Conservation (phyloP, 108 stramenopile species). For the Cyclostephanos invisitatus region DNA sequence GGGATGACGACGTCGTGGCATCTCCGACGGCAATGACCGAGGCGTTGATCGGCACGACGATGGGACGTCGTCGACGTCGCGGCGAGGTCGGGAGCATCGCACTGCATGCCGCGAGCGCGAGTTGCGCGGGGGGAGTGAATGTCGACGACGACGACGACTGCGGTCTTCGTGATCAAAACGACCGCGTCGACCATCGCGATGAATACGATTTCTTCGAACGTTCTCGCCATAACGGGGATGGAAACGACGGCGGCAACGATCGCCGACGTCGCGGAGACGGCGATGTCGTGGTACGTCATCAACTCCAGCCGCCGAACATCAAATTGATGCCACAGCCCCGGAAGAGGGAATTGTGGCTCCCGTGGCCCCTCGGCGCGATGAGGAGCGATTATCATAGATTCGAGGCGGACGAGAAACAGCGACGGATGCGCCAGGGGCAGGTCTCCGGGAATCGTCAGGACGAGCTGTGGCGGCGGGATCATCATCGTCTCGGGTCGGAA, state of each 20-base stretch:
- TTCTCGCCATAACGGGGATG: background rate
- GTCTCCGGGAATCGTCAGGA: no score
- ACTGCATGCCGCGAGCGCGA: no score
- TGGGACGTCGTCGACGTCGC: background rate
- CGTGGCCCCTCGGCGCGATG: slow-evolving; percentile 48
- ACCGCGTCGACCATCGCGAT: background rate
- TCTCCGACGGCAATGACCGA: no score
- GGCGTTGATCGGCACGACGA: no score
- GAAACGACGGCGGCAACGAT: background rate
- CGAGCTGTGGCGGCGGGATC: background rate
- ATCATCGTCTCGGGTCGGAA: slow-evolving; percentile 8
- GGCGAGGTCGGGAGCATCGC: no score
- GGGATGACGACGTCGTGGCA: no score
- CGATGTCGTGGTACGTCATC: background rate
- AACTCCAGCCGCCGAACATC: background rate
- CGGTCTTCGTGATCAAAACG: no score
- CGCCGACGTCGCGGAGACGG: background rate
- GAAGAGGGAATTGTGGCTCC: slow-evolving; percentile 54
- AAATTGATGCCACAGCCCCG: slow-evolving; percentile 32
- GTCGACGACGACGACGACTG: background rate
- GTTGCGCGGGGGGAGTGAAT: background rate
- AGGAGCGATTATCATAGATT: slow-evolving; percentile 44
- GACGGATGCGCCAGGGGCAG: slow-evolving; percentile 2
- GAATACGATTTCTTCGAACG: background rate
- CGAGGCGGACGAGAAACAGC: slow-evolving; percentile 11